Evolutionary conservation across 179 eudicot species (phyloP), one percentile per base, ranked within the genome.

Genomic region (Nepenthes alata): DNA sequence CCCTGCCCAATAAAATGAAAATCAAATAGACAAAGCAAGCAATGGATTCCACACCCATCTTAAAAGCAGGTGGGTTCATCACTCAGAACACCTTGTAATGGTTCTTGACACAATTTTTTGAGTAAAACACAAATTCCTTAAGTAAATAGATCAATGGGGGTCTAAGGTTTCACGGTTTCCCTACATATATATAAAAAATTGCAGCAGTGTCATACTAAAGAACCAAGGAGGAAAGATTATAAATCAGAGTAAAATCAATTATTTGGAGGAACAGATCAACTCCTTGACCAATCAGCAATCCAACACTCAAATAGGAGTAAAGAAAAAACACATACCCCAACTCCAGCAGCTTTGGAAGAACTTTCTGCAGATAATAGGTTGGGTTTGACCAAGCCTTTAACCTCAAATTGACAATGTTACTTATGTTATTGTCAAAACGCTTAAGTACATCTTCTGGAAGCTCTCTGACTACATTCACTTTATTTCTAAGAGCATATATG

Each of bases 381-480:
- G 96, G 85, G 68, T 91, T 91, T 58, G 99, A 94, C 99, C 99
- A 91, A 66, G 80, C 99, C 76, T 87, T 94, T 59, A 94, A 80
- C 78, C 97, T 87, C 78, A 94, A 77, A 66, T 94, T 94, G 57
- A 87, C 82, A 62, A 94, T 91, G 83, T 77, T 91, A 85, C 99
- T 91, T 41, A 94, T 83, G 61, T 91, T 94, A 71, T 90, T 70
- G 78, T 91, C 89, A 68, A 83, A 94, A 11, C 70, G 83, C 73
- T 61, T 64, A 12, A 94, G 84, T 45, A 84, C 65, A 70, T 87
- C 88, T 60, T 90, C 88, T 6, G 99, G 97, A 55, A 94, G 95
- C 65, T 84, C 75, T 71, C 81, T 78, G 66, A 85, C 83, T 61
- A 94, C 86, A 55, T 80, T 78, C 66, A 94, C 97, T 69, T 80